Base-by-base conservation (phyloP, 2,329 filamentous ascomycete genomes). In the Cercospora citrullina region DNA sequence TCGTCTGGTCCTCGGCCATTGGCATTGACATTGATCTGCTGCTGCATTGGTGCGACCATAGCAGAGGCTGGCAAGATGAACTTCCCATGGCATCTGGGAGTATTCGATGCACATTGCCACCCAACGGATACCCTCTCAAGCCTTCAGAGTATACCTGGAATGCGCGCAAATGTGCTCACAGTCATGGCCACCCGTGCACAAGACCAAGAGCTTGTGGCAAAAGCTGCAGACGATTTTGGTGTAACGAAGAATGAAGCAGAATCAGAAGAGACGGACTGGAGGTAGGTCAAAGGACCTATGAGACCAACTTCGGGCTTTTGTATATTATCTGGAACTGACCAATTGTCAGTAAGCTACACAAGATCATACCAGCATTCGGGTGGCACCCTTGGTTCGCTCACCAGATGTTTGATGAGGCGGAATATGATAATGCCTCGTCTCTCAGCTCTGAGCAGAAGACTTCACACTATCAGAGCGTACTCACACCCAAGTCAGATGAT, bases 321-420 rank as follows among this genome's bases (percentile, higher is more conserved):
- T 12, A 28, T 30, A 51, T 53, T 12, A n/a, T 28, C 21, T 7
- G 51, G 4, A 12, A 26, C 53, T 66, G 51, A 67, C 42, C 26
- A 2, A 2, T 57, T 16, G 23, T 57, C 60, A 72, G 68, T 21
- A 68, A 75, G 60, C 71, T 80, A 53, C 80, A 82, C 69, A 83
- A 81, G 66, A 79, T 90, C 28, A 73, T 94, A 3, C 90, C 92
- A 0, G 88, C 89, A n/a, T 94, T 94, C 79, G 92, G 92, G 21
- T 94, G 91, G 91, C 92, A 95, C 77, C 92, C 92, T 0, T 95
- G 92, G 92, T 94, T 94, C 78, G 90, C 91, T 1, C 84, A 94
- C 77, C 89, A 92, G 71, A 84, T 95, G 74, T 92, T 89, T 75
- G 86, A 89, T 74, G 88, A 92, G 63, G 69, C 64, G 12, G 74